phyloP scores from a whole-genome alignment of 805 yeast genomes.

The Cephaloascus fragrans region DNA sequence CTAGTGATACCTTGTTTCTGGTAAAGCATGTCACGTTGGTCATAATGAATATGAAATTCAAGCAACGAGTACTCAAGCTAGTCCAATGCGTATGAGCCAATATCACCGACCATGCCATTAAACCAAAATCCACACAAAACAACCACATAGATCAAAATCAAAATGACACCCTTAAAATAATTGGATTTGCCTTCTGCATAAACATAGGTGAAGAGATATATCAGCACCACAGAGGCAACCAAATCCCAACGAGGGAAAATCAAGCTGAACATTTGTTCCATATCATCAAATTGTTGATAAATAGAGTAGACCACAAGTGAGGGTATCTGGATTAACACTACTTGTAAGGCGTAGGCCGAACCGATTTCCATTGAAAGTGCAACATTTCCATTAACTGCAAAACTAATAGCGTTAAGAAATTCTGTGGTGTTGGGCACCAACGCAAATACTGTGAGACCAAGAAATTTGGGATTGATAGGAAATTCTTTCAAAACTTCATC shows the following conservation, averaged over 20 bases:
- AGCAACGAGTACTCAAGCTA: no score
- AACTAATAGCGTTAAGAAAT: conserved; percentile 91
- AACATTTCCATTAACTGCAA: conserved; percentile 92
- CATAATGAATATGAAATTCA: no score
- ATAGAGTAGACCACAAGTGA: conserved; percentile 75
- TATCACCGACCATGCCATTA: conserved; percentile 25
- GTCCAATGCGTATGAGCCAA: no score
- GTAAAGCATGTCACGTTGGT: no score
- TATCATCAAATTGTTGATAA: conserved; percentile 25
- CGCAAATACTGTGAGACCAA: conserved; percentile 92
- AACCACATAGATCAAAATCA: conserved; percentile 69
- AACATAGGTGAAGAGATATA: conserved; percentile 82
- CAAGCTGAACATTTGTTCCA: conserved; percentile 56
- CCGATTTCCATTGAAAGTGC: conserved; percentile 98
- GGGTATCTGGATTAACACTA: conserved; percentile 88
- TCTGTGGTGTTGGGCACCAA: conserved; percentile 96
- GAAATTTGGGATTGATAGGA: conserved; percentile 83
- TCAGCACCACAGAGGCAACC: conserved; percentile 74
- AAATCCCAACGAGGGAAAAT: conserved; percentile 96
- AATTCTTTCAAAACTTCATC: conserved; percentile 72
- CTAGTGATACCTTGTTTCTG: no score
- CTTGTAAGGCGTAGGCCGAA: conserved; percentile 94
- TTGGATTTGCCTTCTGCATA: conserved; percentile 96
- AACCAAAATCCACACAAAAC: conserved; percentile 77
- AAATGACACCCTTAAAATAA: conserved; percentile 89